Conservation (phyloP, 2,329 filamentous ascomycete genomes). For the Orbilia oligospora region DNA sequence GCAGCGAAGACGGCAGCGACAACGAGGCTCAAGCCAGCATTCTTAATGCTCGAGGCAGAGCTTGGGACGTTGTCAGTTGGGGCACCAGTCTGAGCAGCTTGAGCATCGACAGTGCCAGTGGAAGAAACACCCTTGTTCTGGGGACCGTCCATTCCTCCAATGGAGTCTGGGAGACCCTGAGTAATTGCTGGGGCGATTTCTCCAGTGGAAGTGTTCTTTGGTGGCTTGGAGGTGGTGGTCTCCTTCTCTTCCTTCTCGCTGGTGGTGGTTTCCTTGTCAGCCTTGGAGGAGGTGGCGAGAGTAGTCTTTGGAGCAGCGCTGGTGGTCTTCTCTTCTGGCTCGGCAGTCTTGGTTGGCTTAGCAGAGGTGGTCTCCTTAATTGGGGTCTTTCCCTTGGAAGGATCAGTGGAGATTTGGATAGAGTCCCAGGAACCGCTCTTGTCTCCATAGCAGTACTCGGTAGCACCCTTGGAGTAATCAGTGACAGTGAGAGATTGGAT, state of each 20-base stretch:
- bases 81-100: slow-evolving; percentile 30
- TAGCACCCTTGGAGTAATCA: slow-evolving; percentile 92
- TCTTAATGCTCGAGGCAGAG: slow-evolving; percentile 51
- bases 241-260: slow-evolving; percentile 24
- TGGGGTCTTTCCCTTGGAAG: slow-evolving; percentile 23
- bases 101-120: slow-evolving; percentile 9
- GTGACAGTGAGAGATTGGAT: slow-evolving; percentile 82
- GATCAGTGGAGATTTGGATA: slow-evolving; percentile 71
- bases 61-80: slow-evolving; percentile 17
- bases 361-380: background rate
- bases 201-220: slow-evolving; percentile 42
- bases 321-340: slow-evolving; percentile 32
- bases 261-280: slow-evolving; percentile 30
- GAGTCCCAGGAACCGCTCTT: slow-evolving; percentile 82
- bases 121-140: slow-evolving; percentile 52
- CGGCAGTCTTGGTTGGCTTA: slow-evolving; percentile 5
- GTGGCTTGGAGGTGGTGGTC: slow-evolving; percentile 30
- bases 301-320: slow-evolving; percentile 34
- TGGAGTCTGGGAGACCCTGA: slow-evolving; percentile 54
- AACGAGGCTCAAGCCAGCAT: slow-evolving; percentile 36
- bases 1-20: slow-evolving; percentile 52
- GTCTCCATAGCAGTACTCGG: slow-evolving; percentile 85
- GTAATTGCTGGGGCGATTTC: slow-evolving; percentile 47
- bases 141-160: slow-evolving; percentile 39
- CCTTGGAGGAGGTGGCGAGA: slow-evolving; percentile 23